Conservation (phyloP, 179 eudicot species). For the Drosera spatulata region DNA sequence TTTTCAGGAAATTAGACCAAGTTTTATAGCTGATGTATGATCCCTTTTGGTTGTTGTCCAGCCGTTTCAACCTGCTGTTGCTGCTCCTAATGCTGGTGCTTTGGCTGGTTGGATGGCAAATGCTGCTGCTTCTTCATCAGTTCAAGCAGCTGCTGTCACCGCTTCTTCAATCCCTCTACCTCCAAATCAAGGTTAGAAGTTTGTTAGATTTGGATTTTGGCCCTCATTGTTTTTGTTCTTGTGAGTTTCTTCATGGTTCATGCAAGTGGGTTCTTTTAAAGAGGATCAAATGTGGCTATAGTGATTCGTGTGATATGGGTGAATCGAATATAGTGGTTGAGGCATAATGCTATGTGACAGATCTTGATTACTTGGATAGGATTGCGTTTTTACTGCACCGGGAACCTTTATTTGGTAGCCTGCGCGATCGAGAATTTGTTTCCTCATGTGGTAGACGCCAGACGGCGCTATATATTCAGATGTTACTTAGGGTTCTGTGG, state of each 20-base stretch:
- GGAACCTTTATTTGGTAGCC: no score
- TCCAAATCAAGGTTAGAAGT: slow-evolving; percentile 62
- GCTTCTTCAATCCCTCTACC: slow-evolving; percentile 69
- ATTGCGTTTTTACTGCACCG: no score
- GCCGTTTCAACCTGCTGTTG: slow-evolving; percentile 84
- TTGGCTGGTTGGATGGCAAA: slow-evolving; percentile 97
- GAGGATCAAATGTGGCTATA: no score
- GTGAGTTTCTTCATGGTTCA: not conserved
- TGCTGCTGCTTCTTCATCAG: slow-evolving; percentile 75
- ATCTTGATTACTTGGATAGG: no score
- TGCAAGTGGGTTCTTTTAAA: no score
- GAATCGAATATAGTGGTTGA: no score
- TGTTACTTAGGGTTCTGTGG: no score
- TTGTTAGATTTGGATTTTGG: not conserved
- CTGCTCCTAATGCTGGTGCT: slow-evolving; percentile 77
- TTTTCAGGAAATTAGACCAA: not conserved
- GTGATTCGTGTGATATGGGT: no score
- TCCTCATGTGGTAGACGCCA: no score
- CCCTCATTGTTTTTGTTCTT: not conserved
- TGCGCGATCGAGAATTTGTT: no score
- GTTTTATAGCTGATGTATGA: not conserved
- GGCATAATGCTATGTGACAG: no score
- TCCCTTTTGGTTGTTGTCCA: slow-evolving; percentile 15
- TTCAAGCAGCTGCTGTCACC: slow-evolving; percentile 92
- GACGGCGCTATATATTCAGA: no score